Evolutionary conservation across 805 yeast genomes (phyloP).

Genomic region (Wickerhamiella kurtzmanii): DNA sequence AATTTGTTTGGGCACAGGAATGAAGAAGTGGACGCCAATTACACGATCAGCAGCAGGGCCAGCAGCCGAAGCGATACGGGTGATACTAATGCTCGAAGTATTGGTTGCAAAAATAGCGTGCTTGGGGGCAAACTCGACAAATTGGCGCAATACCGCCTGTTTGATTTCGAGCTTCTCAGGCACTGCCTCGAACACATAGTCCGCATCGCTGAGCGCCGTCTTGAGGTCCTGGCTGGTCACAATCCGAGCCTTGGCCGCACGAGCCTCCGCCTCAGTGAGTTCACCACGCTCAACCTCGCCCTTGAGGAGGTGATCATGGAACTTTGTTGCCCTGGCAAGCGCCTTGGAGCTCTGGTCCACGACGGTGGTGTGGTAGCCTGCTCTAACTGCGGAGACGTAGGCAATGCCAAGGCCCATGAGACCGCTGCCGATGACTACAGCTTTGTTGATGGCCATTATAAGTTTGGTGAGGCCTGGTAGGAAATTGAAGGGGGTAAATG

Average conservation of each 20-base stretch:
- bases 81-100: constrained; percentile 32
- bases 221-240: constrained; percentile 18
- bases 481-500: too few relatives aligned
- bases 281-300: constrained; percentile 28
- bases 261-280: constrained; percentile 24
- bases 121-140: constrained; percentile 15
- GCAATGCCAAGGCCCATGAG: constrained; percentile 36
- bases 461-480: too few relatives aligned
- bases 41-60: constrained; percentile 30
- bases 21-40: constrained; percentile 33
- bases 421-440: constrained; percentile 31
- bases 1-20: constrained; percentile 34
- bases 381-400: constrained; percentile 29
- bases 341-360: constrained; percentile 26
- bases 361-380: constrained; percentile 26
- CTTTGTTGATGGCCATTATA: constrained; percentile 6
- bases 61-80: constrained; percentile 33
- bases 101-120: constrained; percentile 29
- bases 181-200: constrained; percentile 32
- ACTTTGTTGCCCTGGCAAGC: constrained; percentile 24
- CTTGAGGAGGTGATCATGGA: constrained; percentile 27
- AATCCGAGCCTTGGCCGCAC: constrained; percentile 21
- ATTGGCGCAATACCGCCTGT: constrained; percentile 25
- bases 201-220: constrained; percentile 23
- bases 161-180: constrained; percentile 31